phyloP scores from a whole-genome alignment of 2,329 filamentous ascomycete genomes.

The Claviceps maximensis region DNA sequence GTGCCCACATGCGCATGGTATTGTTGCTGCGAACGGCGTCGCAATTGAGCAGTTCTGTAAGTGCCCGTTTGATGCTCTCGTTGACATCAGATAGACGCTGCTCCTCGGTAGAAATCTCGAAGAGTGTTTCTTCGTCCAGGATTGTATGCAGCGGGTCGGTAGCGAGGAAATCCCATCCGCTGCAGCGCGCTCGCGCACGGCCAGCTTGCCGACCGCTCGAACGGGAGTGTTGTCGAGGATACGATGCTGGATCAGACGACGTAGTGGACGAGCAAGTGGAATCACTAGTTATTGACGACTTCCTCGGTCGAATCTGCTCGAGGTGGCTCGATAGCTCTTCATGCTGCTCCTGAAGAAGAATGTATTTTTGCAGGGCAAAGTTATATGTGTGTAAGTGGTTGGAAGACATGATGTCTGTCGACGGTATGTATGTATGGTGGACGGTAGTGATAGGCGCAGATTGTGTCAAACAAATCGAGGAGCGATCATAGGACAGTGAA shows the following conservation, averaged over 20 bases:
- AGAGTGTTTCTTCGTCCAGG: conserved; percentile 32
- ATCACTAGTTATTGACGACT: conserved; percentile 17
- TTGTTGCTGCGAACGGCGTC: conserved; percentile 37
- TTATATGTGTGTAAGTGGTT: conserved; percentile 22
- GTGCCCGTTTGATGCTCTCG: conserved; percentile 46
- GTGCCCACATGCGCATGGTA: conserved; percentile 43
- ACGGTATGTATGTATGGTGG: neutral
- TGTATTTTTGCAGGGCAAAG: conserved; percentile 40
- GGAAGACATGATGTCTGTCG: conserved; percentile 16
- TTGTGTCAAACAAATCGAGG: neutral
- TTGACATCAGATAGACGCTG: conserved; percentile 42
- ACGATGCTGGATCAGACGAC: conserved; percentile 41
- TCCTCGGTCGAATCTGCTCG: conserved; percentile 34
- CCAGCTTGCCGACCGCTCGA: conserved; percentile 15
- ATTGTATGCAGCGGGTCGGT: conserved; percentile 25
- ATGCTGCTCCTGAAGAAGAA: conserved; percentile 40
- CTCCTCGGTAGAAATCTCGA: conserved; percentile 38
- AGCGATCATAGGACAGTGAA: neutral
- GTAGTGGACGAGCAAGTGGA: conserved; percentile 37
- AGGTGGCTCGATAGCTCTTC: conserved; percentile 38
- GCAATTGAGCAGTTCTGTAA: conserved; percentile 50
- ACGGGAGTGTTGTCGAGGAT: conserved; percentile 30
- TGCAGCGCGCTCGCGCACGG: conserved; percentile 18
- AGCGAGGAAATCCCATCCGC: conserved; percentile 19
- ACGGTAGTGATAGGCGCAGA: neutral